These are phyloP conservation scores for Tetrahymena borealis DNA, from an alignment of 73 alveolate species.

Conservation along the genomic window DNA sequence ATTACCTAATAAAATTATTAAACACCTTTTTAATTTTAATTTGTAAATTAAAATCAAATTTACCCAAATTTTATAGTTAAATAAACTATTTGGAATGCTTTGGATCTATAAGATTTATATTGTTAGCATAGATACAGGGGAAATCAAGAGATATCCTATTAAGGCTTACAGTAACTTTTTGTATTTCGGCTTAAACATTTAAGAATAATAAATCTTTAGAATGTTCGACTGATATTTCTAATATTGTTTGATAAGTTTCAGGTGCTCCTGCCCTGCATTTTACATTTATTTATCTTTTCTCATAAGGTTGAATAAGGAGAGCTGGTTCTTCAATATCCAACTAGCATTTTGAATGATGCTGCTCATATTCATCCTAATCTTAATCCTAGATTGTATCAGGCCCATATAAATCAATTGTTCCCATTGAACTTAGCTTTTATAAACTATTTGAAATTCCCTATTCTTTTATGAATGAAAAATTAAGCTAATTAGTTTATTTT, in stretches of 20 bases:
- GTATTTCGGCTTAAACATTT: conserved; percentile 46
- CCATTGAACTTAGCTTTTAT: neutral
- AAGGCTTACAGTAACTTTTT: conserved; percentile 44
- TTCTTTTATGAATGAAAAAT: neutral
- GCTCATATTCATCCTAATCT: conserved; percentile 10
- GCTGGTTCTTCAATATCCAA: conserved; percentile 12
- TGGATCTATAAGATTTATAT: conserved; percentile 26
- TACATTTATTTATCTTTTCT: conserved; percentile 2
- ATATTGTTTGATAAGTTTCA: conserved; percentile 40
- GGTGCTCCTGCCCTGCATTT: conserved; percentile 6
- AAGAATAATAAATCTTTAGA: conserved; percentile 37
- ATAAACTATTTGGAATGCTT: conserved; percentile 11
- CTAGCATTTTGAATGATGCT: conserved; percentile 15
- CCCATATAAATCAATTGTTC: neutral
- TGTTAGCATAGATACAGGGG: conserved; percentile 52
- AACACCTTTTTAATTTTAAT: conserved; percentile 39
- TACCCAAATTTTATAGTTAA: conserved; percentile 47
- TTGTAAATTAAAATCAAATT: conserved; percentile 29
- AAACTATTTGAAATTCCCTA: neutral
- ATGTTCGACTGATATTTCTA: conserved; percentile 36
- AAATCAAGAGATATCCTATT: conserved; percentile 38
- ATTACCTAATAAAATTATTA: conserved; percentile 16
- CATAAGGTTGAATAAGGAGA: conserved; percentile 20
- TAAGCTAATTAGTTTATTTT: neutral
- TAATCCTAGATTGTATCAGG: neutral